Percentiles rank a stretch among this genome's conserved stretches.
Conservation (phyloP, 179 eudicot genomes). For the Camellia oleifera region DNA sequence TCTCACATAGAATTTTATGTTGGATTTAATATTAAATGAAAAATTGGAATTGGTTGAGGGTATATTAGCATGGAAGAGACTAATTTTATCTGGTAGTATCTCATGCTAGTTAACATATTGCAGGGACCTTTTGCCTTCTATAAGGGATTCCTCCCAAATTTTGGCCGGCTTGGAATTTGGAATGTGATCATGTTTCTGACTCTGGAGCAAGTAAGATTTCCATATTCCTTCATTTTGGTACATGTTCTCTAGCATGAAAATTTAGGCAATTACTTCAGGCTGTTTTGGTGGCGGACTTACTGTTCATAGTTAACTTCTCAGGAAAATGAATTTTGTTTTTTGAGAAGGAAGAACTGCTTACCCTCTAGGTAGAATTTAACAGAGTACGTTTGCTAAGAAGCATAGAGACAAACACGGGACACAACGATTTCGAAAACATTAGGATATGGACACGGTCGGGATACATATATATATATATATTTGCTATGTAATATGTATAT, state of each 20-base stretch:
- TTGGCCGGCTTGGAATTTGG: conserved; percentile 78
- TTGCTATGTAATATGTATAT: no score
- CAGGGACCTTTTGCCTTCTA: conserved; percentile 85
- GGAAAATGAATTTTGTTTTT: background rate
- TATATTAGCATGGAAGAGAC: background rate
- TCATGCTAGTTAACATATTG: conserved; percentile 9
- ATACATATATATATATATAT: no score
- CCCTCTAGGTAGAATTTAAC: background rate
- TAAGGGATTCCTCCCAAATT: conserved; percentile 81
- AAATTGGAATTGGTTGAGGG: background rate
- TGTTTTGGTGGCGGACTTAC: background rate
- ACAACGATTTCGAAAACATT: no score
- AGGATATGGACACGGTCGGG: no score
- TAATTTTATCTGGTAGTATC: background rate
- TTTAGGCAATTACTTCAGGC: background rate
- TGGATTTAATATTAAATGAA: background rate
- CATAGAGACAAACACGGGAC: no score
- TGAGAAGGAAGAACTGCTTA: background rate
- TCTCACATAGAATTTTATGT: background rate
- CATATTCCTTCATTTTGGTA: background rate
- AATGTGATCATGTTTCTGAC: conserved; percentile 82
- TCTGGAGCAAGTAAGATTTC: conserved; percentile 67
- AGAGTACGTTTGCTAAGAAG: no score
- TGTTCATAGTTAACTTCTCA: background rate
- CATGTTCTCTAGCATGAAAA: background rate